Percentiles rank a stretch among this genome's conserved stretches.
Evolutionary conservation across 1,139 yeast genomes (phyloP).

Genomic region (Hansenula lynferdii): DNA sequence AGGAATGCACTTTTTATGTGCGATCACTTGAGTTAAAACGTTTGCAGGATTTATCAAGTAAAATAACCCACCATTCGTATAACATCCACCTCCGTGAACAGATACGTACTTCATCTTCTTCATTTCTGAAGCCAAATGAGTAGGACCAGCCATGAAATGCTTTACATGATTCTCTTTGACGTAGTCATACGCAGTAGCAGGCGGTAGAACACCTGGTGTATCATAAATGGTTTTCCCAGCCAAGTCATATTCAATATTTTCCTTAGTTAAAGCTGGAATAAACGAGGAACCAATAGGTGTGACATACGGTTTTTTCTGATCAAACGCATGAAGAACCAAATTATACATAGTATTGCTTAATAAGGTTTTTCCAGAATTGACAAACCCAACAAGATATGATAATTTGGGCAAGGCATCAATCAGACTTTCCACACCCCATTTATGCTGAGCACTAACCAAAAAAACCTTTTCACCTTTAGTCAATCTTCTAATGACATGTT

Average conservation of each 20-base stretch:
- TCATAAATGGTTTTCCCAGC: slow-evolving; percentile 36
- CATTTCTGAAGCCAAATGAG: slow-evolving; percentile 20
- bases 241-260: slow-evolving; percentile 33
- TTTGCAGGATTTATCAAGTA: slow-evolving; percentile 42
- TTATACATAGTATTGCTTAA: slow-evolving; percentile 44
- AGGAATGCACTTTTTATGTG: slow-evolving; percentile 26
- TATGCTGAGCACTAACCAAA: slow-evolving; percentile 19
- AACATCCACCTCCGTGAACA: slow-evolving; percentile 39
- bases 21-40: slow-evolving; percentile 36
- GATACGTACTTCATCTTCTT: slow-evolving; percentile 34
- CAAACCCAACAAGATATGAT: slow-evolving; percentile 63
- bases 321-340: slow-evolving; percentile 15
- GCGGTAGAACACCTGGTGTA: slow-evolving; percentile 50
- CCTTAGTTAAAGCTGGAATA: slow-evolving; percentile 56
- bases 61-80: slow-evolving; percentile 59
- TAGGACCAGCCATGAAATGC: slow-evolving; percentile 33
- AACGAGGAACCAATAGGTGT: slow-evolving; percentile 29
- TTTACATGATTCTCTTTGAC: slow-evolving; percentile 31
- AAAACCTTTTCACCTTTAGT: slow-evolving; percentile 8
- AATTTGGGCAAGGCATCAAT: slow-evolving; percentile 27
- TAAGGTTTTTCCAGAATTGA: slow-evolving; percentile 76
- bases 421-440: slow-evolving; percentile 16
- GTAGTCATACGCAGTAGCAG: slow-evolving; percentile 31
- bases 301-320: slow-evolving; percentile 10
- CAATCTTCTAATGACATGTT: slow-evolving; percentile 28